These are phyloP conservation scores for Dendrobium officinale DNA, from an alignment of 106 monocot species.

Conservation along the genomic window DNA sequence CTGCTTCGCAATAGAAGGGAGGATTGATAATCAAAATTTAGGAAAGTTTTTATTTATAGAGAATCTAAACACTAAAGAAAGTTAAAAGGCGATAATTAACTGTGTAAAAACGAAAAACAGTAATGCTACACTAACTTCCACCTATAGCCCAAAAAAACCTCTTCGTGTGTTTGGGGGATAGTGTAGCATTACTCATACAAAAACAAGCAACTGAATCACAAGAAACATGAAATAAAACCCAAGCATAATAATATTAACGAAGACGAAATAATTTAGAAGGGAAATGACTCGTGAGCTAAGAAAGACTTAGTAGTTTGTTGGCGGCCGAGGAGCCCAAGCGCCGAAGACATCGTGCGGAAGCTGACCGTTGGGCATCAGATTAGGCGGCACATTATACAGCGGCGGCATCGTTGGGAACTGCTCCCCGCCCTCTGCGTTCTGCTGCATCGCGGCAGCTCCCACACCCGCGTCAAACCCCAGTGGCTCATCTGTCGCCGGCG, in stretches of 20 bases:
- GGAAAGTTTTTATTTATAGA: too few relatives aligned
- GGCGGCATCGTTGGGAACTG: slow-evolving; percentile 14
- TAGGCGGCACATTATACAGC: slow-evolving; percentile 22
- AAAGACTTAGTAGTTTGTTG: slow-evolving; percentile 10
- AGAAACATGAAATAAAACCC: neutral
- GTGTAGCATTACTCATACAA: too few relatives aligned
- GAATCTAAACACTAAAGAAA: too few relatives aligned
- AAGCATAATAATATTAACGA: neutral
- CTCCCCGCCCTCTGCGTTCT: neutral
- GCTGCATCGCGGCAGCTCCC: neutral
- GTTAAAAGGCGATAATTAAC: too few relatives aligned
- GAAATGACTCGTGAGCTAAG: neutral
- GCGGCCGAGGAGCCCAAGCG: slow-evolving; percentile 32
- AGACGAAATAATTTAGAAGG: neutral
- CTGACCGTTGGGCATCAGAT: slow-evolving; percentile 33
- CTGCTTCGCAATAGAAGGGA: too few relatives aligned
- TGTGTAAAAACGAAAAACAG: too few relatives aligned
- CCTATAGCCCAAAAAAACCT: too few relatives aligned
- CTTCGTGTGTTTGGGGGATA: too few relatives aligned
- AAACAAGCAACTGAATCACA: neutral
- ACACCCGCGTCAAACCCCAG: neutral
- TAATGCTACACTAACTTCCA: too few relatives aligned
- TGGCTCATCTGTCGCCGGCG: neutral
- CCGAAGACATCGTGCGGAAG: slow-evolving; percentile 37
- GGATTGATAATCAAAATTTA: too few relatives aligned